These are phyloP conservation scores for Penicillium glabrum DNA, from an alignment of 2,329 filamentous ascomycete genomes.

Conservation along the genomic window DNA sequence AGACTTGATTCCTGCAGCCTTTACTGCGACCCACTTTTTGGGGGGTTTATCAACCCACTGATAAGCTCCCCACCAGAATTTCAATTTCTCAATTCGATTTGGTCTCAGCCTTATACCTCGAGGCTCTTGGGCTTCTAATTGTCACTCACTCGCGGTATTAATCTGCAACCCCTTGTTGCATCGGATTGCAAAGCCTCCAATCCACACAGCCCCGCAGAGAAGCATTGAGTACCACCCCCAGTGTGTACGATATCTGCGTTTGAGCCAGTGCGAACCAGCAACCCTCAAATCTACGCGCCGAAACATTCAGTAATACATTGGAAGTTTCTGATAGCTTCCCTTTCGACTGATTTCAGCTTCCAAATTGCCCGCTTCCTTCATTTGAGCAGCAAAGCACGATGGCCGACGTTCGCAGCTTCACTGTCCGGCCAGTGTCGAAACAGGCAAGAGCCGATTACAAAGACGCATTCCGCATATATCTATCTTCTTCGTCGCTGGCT, in stretches of 20 bases:
- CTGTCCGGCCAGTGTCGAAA: slow-evolving; percentile 55
- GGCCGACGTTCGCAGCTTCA: slow-evolving; percentile 47
- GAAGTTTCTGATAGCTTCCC: not conserved
- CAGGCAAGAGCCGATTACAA: slow-evolving; percentile 50
- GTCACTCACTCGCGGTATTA: not conserved
- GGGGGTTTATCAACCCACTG: slow-evolving; percentile 1
- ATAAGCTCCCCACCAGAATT: not conserved
- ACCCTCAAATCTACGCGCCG: not conserved
- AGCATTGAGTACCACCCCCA: not conserved
- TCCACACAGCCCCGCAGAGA: not conserved
- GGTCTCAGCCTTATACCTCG: not conserved
- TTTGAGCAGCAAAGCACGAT: slow-evolving; percentile 21
- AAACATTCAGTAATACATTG: not conserved
- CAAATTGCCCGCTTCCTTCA: not conserved
- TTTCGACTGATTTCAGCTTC: not conserved
- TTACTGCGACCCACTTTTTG: not conserved
- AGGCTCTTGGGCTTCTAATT: not conserved
- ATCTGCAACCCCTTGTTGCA: not conserved
- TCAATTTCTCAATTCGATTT: not conserved
- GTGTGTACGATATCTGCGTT: not conserved
- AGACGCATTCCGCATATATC: slow-evolving; percentile 60
- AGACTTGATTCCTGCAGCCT: not conserved
- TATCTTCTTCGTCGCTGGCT: slow-evolving; percentile 57
- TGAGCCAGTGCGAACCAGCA: not conserved
- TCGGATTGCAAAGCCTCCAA: not conserved